A percentile compares a stretch with the other conserved stretches of the same genome.
These are phyloP conservation scores for Paraphoma chrysanthemicola DNA, from an alignment of 2,329 filamentous ascomycete species.

Conservation along the genomic window DNA sequence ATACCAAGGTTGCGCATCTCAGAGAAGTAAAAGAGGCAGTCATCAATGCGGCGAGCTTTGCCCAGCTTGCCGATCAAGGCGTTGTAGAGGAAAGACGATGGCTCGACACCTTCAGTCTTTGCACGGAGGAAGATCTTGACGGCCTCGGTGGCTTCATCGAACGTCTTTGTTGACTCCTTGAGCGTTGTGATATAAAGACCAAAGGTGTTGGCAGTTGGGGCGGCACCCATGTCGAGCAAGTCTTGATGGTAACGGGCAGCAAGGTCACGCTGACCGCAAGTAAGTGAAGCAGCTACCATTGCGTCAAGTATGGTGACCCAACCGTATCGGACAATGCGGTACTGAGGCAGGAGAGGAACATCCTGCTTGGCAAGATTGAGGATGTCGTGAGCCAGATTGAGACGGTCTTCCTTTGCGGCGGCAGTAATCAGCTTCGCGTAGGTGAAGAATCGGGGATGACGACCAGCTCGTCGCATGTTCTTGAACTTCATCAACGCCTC, in stretches of 20 bases:
- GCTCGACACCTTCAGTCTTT: slow-evolving; percentile 91
- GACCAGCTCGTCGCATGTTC: slow-evolving; percentile 90
- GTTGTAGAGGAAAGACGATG: slow-evolving; percentile 97
- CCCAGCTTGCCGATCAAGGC: slow-evolving; percentile 97
- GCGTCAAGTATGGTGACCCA: slow-evolving; percentile 97
- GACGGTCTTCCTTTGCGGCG: slow-evolving; percentile 83
- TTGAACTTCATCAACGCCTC: slow-evolving; percentile 84
- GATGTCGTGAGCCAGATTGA: slow-evolving; percentile 84
- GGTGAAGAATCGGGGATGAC: slow-evolving; percentile 93
- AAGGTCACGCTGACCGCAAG: slow-evolving; percentile 77
- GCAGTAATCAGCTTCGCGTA: slow-evolving; percentile 95
- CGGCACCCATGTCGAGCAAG: slow-evolving; percentile 85
- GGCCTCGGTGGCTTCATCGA: slow-evolving; percentile 95
- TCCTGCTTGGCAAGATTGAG: slow-evolving; percentile 88
- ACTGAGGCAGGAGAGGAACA: slow-evolving; percentile 83
- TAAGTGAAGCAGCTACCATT: slow-evolving; percentile 93
- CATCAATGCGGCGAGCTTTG: slow-evolving; percentile 96
- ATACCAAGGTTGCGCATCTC: slow-evolving; percentile 95
- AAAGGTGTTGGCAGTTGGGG: slow-evolving; percentile 96
- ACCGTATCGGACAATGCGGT: slow-evolving; percentile 87
- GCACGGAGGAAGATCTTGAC: slow-evolving; percentile 97
- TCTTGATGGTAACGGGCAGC: slow-evolving; percentile 92
- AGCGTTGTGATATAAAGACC: slow-evolving; percentile 99
- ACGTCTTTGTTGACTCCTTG: slow-evolving; percentile 96
- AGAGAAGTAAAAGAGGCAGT: slow-evolving; percentile 96